phyloP scores from a whole-genome alignment of 176 grass and related monocot species.

The Musa beccarii region DNA sequence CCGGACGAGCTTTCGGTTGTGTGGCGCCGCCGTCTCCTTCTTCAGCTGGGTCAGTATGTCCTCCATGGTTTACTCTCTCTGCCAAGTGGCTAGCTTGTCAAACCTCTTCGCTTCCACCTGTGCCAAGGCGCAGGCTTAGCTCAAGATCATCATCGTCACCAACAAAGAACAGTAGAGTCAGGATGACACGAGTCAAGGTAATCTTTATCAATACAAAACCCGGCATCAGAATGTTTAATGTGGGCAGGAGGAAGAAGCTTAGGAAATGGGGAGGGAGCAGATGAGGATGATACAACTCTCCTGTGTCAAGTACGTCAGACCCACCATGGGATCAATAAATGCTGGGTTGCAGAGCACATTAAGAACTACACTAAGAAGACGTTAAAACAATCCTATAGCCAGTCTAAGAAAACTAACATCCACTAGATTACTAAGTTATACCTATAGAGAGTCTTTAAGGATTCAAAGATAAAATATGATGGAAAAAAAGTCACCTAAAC shows the following conservation, averaged over 20 bases:
- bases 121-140: neutral
- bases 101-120: slow-evolving; percentile 36
- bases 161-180: neutral
- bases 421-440: too few relatives aligned
- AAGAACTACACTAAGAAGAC: too few relatives aligned
- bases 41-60: slow-evolving; percentile 37
- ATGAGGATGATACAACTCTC: too few relatives aligned
- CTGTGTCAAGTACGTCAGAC: too few relatives aligned
- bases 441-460: too few relatives aligned
- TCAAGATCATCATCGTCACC: neutral
- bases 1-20: slow-evolving; percentile 37
- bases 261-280: neutral
- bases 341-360: too few relatives aligned
- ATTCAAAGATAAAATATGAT: too few relatives aligned
- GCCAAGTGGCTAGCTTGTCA: slow-evolving; percentile 29
- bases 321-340: too few relatives aligned
- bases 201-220: slow-evolving; percentile 20
- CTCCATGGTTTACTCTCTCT: slow-evolving; percentile 45
- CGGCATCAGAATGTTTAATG: neutral
- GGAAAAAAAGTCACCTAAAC: too few relatives aligned
- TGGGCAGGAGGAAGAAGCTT: neutral
- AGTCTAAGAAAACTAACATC: too few relatives aligned
- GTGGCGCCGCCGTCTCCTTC: slow-evolving; percentile 38
- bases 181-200: slow-evolving; percentile 33
- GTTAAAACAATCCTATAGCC: too few relatives aligned